A percentile compares a stretch with the other conserved stretches of the same genome.
Conservation (phyloP, 2,329 filamentous ascomycete species). For the Calonectria leucothoes region DNA sequence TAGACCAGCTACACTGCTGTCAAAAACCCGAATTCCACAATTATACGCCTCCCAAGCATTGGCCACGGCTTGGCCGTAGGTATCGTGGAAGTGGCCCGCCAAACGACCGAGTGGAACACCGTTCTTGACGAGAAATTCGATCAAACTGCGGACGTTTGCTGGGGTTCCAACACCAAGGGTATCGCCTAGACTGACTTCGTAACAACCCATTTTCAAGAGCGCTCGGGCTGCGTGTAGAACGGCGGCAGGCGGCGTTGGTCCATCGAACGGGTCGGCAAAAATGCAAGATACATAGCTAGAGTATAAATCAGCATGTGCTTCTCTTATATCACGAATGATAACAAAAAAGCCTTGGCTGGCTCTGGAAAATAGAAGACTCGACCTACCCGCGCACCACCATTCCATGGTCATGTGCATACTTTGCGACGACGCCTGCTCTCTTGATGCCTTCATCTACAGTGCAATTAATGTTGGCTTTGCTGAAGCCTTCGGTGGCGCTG, state of each 20-base stretch:
- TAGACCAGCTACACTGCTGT: conserved; percentile 52
- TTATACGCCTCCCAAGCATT: conserved; percentile 74
- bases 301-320: neutral
- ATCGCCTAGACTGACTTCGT: conserved; percentile 75
- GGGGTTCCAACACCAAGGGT: conserved; percentile 72
- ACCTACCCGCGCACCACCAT: conserved; percentile 60
- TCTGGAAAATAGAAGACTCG: neutral
- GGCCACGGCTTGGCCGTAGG: conserved; percentile 75
- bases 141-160: conserved; percentile 49
- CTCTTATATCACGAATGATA: neutral
- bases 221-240: conserved; percentile 52
- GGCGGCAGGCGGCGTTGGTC: conserved; percentile 41
- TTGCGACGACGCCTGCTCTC: conserved; percentile 61
- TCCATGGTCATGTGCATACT: conserved; percentile 52
- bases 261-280: conserved; percentile 63
- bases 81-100: conserved; percentile 79
- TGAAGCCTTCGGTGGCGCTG: conserved; percentile 69
- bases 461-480: conserved; percentile 69
- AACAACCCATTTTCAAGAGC: conserved; percentile 72
- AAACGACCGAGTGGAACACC: conserved; percentile 64
- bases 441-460: conserved; percentile 65
- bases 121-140: conserved; percentile 61
- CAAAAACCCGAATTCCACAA: conserved; percentile 73
- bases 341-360: neutral
- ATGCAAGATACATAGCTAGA: conserved; percentile 64